Percentiles rank a stretch among this genome's conserved stretches.
phyloP scores from a whole-genome alignment of 2,329 filamentous ascomycete genomes.

The Grosmannia huntii region DNA sequence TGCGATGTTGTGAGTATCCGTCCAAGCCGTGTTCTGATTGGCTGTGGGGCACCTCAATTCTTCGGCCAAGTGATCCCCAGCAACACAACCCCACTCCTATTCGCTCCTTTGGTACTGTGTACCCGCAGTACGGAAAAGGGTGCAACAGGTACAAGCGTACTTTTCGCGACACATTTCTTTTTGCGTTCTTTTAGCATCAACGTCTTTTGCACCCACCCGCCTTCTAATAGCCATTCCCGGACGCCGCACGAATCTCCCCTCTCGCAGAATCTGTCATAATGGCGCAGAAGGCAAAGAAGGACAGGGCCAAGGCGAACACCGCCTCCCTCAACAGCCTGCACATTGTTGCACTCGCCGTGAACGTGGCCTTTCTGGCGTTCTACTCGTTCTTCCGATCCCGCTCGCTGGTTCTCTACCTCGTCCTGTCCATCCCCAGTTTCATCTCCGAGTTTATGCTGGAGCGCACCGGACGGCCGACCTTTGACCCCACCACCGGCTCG shows the following conservation, averaged over 20 bases:
- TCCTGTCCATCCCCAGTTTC: slow-evolving; percentile 63
- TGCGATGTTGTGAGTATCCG: slow-evolving; percentile 27
- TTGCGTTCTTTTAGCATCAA: neutral
- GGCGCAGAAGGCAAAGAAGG: slow-evolving; percentile 53
- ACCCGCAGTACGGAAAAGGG: neutral
- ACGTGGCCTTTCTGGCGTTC: slow-evolving; percentile 61
- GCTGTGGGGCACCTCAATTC: slow-evolving; percentile 12
- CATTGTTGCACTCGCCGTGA: slow-evolving; percentile 57
- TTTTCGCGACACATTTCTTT: neutral
- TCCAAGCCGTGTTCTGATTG: slow-evolving; percentile 21
- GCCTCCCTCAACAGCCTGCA: slow-evolving; percentile 71
- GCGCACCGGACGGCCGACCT: slow-evolving; percentile 65
- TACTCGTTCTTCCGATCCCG: slow-evolving; percentile 54
- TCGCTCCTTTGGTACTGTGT: neutral
- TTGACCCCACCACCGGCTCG: slow-evolving; percentile 48
- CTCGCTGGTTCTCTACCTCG: slow-evolving; percentile 52
- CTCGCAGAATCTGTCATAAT: slow-evolving; percentile 20
- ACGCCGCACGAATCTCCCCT: no score
- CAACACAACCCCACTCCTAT: slow-evolving; percentile 10
- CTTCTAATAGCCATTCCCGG: neutral
- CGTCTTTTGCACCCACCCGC: neutral
- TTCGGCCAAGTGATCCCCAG: slow-evolving; percentile 21
- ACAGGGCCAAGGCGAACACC: slow-evolving; percentile 64
- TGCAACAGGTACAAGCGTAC: neutral
- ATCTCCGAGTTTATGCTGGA: slow-evolving; percentile 80